Base-by-base conservation (phyloP, 495 filamentous ascomycete species). In the Aspergillus funiculosus region DNA sequence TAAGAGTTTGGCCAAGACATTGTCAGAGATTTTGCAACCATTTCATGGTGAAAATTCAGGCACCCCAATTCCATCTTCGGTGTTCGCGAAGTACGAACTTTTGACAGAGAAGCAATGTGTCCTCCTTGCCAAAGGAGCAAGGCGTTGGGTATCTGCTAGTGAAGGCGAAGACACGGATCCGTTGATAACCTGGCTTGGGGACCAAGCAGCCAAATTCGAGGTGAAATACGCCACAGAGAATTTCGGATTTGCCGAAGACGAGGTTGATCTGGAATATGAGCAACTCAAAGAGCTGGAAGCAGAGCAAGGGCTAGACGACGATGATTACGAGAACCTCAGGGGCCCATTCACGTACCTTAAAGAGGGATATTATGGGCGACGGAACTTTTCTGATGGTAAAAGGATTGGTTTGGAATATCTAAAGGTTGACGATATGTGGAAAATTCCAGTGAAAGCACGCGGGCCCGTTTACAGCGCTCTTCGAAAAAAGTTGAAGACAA, bases 261-360 rank as follows among this genome's bases (percentile, higher is more conserved):
- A 87, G 24, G 62, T 63, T 3, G 83, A 87, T 37, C 64, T 81
- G 5, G 83, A 84, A 24, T 76, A 74, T 30, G 85, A 87, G 56
- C 70, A 79, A 47, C 58, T 85, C 0, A 72, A 75, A 48, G 81
- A 86, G 38, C 54, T 84, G 4, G 85, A 88, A 51, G 77, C 75
- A 0, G 82, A 87, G 43, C 70, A 69, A 11, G 73, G 63, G 7
- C 39, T 62, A 4, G 54, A 72, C 25, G 61, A 72, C 4, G 79
- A 82, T 9, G 76, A 79, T 17, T 66, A 66, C 36, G 81, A 83
- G 8, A 48, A 31, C 22, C 65, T 89, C 8, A 66, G 47, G 39
- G 86, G 83, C 2, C 38, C 47, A 6, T 68, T 50, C 28, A 47
- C 77, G 1, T 18, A 54, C 0, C 60, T 88, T 25, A 57, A 50